A percentile compares a stretch with the other conserved stretches of the same genome.
Evolutionary conservation across 164 flowering plant genomes (phyloP).

Genomic region (Tetracentron sinense): DNA sequence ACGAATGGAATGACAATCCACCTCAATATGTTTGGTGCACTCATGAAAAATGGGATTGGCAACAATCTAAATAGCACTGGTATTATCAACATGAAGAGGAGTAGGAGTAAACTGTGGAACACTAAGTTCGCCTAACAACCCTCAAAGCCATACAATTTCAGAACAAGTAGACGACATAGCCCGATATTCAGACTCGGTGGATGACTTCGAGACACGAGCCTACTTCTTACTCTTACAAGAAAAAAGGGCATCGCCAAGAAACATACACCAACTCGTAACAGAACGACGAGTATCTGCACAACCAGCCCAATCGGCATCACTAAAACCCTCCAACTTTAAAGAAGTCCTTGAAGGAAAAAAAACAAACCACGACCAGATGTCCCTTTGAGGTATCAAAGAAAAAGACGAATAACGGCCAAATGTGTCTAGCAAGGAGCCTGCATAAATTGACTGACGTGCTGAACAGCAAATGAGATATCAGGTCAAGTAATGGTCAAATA

Average conservation of each 20-base stretch:
- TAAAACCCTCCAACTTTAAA: too few species aligned
- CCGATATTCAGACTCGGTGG: slow-evolving; percentile 12
- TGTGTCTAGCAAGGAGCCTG: too few species aligned
- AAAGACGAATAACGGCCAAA: too few species aligned
- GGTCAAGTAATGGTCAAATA: slow-evolving; percentile 4
- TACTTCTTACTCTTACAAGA: too few species aligned
- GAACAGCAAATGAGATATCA: too few species aligned
- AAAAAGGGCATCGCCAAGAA: slow-evolving; percentile 6
- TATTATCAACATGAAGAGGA: slow-evolving; percentile 9
- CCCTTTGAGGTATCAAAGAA: too few species aligned
- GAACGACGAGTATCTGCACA: too few species aligned
- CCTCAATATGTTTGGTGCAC: slow-evolving; percentile 9
- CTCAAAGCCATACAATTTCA: slow-evolving; percentile 9
- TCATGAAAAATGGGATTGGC: slow-evolving; percentile 13
- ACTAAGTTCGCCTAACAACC: slow-evolving; percentile 3
- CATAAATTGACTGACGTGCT: too few species aligned
- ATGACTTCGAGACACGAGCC: too few species aligned
- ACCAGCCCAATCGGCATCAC: too few species aligned
- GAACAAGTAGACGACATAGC: slow-evolving; percentile 3
- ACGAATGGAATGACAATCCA: slow-evolving; percentile 12
- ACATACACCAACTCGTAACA: slow-evolving; percentile 2
- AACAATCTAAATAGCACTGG: slow-evolving; percentile 9
- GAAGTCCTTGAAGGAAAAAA: too few species aligned
- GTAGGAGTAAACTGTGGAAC: slow-evolving; percentile 1
- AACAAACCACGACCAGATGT: too few species aligned